A percentile compares a stretch with the other conserved stretches of the same genome.
These are phyloP conservation scores for Tieghemiomyces parasiticus DNA, from an alignment of 192 early-diverging fungal genomes.

Conservation along the genomic window DNA sequence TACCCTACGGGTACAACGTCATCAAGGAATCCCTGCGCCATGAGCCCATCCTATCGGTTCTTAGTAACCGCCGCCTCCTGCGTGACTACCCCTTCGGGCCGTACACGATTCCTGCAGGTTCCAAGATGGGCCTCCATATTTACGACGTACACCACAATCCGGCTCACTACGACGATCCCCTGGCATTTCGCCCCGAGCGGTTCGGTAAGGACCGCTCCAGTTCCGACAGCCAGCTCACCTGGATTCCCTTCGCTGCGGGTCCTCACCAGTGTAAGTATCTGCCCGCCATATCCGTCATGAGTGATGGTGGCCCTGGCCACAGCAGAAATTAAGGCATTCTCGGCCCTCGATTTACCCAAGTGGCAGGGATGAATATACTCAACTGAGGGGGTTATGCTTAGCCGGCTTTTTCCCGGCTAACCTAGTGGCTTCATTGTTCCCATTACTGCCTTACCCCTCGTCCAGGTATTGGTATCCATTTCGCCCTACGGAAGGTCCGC, in stretches of 20 bases:
- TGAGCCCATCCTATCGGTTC: background rate
- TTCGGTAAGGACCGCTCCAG: too few relatives aligned
- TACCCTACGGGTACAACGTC: background rate
- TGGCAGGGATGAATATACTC: too few relatives aligned
- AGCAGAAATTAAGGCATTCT: too few relatives aligned
- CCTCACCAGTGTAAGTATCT: background rate
- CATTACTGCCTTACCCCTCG: too few relatives aligned
- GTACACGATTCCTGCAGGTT: background rate
- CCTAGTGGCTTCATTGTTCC: too few relatives aligned
- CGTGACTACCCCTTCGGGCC: background rate
- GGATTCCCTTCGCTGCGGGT: slow-evolving; percentile 5
- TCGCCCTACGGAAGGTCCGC: slow-evolving; percentile 1
- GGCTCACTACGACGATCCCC: background rate
- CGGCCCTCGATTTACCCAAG: too few relatives aligned
- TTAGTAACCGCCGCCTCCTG: background rate
- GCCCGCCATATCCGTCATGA: too few relatives aligned
- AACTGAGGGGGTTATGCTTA: too few relatives aligned
- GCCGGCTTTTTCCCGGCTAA: too few relatives aligned
- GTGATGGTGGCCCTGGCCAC: too few relatives aligned
- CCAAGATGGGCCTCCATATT: slow-evolving; percentile 6
- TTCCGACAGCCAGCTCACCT: background rate
- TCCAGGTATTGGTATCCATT: background rate
- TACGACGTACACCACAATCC: background rate
- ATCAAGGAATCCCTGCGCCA: background rate
- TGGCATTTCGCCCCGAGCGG: background rate